Evolutionary conservation across 176 grass and related monocot genomes (phyloP).

Genomic region (Avena sativa): DNA sequence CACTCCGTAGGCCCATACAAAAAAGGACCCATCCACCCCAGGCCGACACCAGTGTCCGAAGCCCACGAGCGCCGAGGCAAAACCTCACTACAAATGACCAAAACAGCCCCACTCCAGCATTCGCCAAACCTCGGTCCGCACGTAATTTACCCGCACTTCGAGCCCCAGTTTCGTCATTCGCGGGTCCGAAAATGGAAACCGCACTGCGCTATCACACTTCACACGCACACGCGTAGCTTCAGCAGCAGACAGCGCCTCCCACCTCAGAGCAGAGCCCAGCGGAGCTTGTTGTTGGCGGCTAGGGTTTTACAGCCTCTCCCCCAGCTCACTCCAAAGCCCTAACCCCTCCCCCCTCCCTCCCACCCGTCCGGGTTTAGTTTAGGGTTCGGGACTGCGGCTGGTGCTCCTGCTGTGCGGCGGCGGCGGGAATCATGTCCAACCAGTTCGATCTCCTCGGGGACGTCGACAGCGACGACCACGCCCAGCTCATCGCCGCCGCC

Average conservation of each 20-base stretch:
- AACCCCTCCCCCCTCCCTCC: not conserved
- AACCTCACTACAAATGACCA: not conserved
- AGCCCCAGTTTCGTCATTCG: not conserved
- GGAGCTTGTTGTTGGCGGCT: conserved; percentile 36
- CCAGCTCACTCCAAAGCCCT: conserved; percentile 23
- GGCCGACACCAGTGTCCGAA: too few relatives aligned
- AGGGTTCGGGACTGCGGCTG: not conserved
- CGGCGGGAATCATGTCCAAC: conserved; percentile 60
- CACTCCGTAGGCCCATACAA: too few relatives aligned
- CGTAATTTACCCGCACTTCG: not conserved
- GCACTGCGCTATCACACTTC: not conserved
- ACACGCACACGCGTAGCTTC: not conserved
- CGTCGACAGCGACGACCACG: conserved; percentile 69
- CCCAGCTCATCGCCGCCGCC: conserved; percentile 62
- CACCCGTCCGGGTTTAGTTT: not conserved
- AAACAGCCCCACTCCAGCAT: not conserved
- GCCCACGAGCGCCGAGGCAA: too few relatives aligned
- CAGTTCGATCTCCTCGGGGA: conserved; percentile 88
- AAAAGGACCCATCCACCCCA: too few relatives aligned
- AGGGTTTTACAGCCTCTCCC: conserved; percentile 56
- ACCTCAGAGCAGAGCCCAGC: not conserved
- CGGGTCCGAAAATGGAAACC: conserved; percentile 14
- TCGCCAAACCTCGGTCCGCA: accelerated
- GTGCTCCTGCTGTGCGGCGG: not conserved
- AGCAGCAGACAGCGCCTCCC: not conserved